Evolutionary conservation across 805 yeast species (phyloP).

Genomic region (Vanderwaltozyma tropicalis): DNA sequence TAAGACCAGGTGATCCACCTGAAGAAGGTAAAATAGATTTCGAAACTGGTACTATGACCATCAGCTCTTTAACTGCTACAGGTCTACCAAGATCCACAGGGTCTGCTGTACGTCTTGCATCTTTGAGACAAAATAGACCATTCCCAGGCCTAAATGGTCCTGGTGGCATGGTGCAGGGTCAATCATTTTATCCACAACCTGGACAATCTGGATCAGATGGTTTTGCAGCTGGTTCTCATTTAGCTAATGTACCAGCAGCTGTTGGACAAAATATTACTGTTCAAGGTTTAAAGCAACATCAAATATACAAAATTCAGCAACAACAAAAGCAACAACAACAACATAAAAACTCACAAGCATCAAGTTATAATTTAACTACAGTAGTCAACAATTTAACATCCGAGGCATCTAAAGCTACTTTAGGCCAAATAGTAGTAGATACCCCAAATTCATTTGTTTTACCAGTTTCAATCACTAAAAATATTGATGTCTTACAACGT

Average conservation of each 20-base stretch:
- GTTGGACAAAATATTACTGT: constrained; percentile 8
- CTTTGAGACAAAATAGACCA: constrained; percentile 9
- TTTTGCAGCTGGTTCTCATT: neutral
- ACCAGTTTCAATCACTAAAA: constrained; percentile 27
- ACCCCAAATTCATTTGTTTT: constrained; percentile 22
- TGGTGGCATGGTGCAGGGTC: neutral
- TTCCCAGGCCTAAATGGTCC: neutral
- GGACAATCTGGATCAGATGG: neutral
- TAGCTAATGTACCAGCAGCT: neutral
- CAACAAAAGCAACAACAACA: constrained; percentile 17
- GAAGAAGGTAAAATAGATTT: constrained; percentile 27
- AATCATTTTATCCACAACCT: constrained; percentile 3
- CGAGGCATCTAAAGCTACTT: constrained; percentile 17
- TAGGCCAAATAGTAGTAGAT: constrained; percentile 20
- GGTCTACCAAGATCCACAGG: constrained; percentile 17
- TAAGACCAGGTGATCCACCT: constrained; percentile 35
- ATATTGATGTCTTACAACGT: constrained; percentile 29
- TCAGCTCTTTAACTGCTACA: constrained; percentile 5
- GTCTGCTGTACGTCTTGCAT: constrained; percentile 14
- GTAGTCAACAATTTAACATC: constrained; percentile 20
- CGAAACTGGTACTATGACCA: constrained; percentile 21
- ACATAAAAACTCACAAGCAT: constrained; percentile 11
- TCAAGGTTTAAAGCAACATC: constrained; percentile 18
- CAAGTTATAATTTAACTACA: constrained; percentile 18
- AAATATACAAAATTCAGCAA: constrained; percentile 13